Percentiles rank a stretch among this genome's conserved stretches.
These are phyloP conservation scores for Globisporangium perplexum DNA, from an alignment of 352 stramenopile genomes.

Conservation along the genomic window DNA sequence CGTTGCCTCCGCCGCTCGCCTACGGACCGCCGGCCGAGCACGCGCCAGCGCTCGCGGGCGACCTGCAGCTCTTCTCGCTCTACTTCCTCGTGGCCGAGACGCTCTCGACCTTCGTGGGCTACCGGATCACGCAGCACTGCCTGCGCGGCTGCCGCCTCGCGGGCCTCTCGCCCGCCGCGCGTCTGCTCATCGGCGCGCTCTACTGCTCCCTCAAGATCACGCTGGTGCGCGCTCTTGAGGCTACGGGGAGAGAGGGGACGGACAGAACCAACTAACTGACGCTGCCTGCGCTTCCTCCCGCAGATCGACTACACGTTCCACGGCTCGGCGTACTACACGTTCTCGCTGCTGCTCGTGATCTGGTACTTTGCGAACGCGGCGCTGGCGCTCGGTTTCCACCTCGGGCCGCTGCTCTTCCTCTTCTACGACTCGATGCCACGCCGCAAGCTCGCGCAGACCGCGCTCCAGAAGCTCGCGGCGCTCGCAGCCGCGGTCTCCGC, in stretches of 20 bases:
- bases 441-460: constrained; percentile 45
- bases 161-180: constrained; percentile 54
- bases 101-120: constrained; percentile 72
- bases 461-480: constrained; percentile 33
- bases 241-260: too few species aligned
- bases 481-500: constrained; percentile 32
- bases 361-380: constrained; percentile 64
- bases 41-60: constrained; percentile 12
- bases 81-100: constrained; percentile 78
- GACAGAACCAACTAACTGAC: too few species aligned
- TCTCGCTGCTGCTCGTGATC: constrained; percentile 56
- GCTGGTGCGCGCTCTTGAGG: constrained; percentile 38
- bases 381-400: constrained; percentile 74
- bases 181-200: constrained; percentile 59
- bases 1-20: constrained; percentile 22
- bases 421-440: constrained; percentile 67
- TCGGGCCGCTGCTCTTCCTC: constrained; percentile 68
- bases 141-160: constrained; percentile 57
- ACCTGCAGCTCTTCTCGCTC: constrained; percentile 64
- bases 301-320: constrained; percentile 82
- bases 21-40: constrained; percentile 46
- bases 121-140: constrained; percentile 76
- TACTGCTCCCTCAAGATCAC: constrained; percentile 78
- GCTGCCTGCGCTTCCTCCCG: too few species aligned
- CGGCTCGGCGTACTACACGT: constrained; percentile 57